These are phyloP conservation scores for Rutstroemia sydowiana DNA, from an alignment of 2,329 filamentous ascomycete genomes.

Conservation along the genomic window DNA sequence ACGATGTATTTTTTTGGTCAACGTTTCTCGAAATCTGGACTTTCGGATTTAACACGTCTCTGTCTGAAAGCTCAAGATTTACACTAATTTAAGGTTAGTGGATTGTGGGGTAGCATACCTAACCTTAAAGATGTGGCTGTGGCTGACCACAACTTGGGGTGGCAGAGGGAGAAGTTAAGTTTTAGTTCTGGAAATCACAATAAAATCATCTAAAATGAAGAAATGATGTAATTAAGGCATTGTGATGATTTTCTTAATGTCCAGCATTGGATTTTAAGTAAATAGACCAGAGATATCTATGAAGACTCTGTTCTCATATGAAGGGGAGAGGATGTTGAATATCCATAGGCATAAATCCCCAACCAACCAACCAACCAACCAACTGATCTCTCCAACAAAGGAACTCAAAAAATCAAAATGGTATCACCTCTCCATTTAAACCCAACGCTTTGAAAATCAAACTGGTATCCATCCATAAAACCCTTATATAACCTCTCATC, in stretches of 20 bases:
- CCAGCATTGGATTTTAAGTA: too few species aligned
- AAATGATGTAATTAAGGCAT: too few species aligned
- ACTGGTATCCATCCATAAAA: not conserved
- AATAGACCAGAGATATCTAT: too few species aligned
- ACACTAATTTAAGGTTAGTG: slow-evolving; percentile 5
- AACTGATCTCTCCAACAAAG: too few species aligned
- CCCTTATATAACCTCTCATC: not conserved
- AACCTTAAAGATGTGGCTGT: slow-evolving; percentile 15
- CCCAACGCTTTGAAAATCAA: not conserved
- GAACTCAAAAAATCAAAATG: not conserved
- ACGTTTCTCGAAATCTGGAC: slow-evolving; percentile 2
- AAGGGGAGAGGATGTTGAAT: too few species aligned
- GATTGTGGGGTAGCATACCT: slow-evolving; percentile 19
- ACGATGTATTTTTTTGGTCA: too few species aligned
- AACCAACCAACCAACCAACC: not conserved
- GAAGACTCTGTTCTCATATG: too few species aligned
- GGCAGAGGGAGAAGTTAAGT: not conserved
- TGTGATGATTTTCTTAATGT: too few species aligned
- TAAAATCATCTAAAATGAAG: too few species aligned
- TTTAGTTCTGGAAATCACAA: too few species aligned
- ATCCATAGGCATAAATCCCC: not conserved
- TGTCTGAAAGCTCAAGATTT: slow-evolving; percentile 5
- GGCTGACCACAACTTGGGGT: slow-evolving; percentile 1
- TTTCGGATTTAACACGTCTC: slow-evolving; percentile 20
- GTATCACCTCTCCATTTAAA: not conserved